Percentiles rank a stretch among this genome's conserved stretches.
Evolutionary conservation across 345 rosid genomes (phyloP).

Genomic region (Linum usitatissimum): DNA sequence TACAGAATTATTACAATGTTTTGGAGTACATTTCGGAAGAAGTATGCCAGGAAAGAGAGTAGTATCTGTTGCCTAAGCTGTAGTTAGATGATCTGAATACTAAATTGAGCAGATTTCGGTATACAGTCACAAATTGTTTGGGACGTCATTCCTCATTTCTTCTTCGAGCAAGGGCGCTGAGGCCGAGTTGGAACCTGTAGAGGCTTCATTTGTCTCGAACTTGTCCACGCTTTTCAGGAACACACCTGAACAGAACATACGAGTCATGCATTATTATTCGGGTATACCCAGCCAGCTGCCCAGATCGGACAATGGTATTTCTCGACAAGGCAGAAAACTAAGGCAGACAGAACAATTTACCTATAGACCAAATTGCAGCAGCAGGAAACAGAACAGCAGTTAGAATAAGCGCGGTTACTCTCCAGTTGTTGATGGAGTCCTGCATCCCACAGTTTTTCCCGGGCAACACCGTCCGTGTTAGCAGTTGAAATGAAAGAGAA

Average conservation of each 20-base stretch:
- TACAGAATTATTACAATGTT: too few relatives aligned
- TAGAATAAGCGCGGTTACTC: slow-evolving; percentile 3
- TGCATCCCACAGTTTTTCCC: not conserved
- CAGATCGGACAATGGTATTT: not conserved
- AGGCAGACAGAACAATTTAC: not conserved
- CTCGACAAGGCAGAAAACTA: not conserved
- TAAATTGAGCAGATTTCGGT: too few relatives aligned
- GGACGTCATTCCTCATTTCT: not conserved
- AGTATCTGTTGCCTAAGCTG: too few relatives aligned
- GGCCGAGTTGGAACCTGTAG: not conserved
- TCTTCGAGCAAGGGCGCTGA: slow-evolving; percentile 11
- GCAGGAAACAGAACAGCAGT: slow-evolving; percentile 4
- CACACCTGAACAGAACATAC: not conserved
- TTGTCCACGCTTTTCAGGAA: slow-evolving; percentile 2
- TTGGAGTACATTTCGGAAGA: too few relatives aligned
- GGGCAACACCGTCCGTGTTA: not conserved
- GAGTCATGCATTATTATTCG: not conserved
- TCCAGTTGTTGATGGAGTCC: slow-evolving; percentile 9
- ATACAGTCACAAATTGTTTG: too few relatives aligned
- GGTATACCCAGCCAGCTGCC: too few relatives aligned
- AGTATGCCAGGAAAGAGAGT: too few relatives aligned
- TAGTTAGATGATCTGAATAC: too few relatives aligned
- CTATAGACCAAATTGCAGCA: slow-evolving; percentile 7
- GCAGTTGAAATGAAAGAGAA: not conserved
- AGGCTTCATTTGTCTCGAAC: not conserved